Evolutionary conservation across 805 yeast species (phyloP).

Genomic region (Pichia insulana): DNA sequence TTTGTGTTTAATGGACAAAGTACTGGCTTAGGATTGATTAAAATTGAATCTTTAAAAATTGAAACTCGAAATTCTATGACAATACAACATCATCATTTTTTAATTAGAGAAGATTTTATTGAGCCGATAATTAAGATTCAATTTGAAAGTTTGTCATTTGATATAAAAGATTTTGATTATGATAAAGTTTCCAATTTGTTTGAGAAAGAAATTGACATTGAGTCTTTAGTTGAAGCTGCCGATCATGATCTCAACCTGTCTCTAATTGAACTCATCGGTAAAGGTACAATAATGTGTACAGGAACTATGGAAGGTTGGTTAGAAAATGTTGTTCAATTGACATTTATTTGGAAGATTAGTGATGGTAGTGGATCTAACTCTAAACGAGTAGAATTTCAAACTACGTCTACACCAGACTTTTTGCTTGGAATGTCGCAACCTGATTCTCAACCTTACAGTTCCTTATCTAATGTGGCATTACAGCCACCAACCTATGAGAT

Average conservation of each 20-base stretch:
- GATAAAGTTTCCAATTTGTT: not conserved
- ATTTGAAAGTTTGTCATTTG: not conserved
- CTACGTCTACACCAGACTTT: conserved; percentile 1
- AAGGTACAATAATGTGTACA: not conserved
- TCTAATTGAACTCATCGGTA: not conserved
- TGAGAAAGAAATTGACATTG: not conserved
- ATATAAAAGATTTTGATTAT: conserved; percentile 7
- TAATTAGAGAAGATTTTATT: not conserved
- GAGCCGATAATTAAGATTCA: not conserved
- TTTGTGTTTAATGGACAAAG: conserved; percentile 9
- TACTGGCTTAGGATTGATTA: conserved; percentile 3
- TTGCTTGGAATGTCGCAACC: not conserved
- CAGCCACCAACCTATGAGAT: conserved; percentile 6
- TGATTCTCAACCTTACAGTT: not conserved
- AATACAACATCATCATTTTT: not conserved
- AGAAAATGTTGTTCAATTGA: not conserved
- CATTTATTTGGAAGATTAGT: not conserved
- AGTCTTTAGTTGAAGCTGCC: not conserved
- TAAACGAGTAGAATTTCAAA: not conserved
- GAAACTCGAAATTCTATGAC: not conserved
- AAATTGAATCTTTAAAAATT: conserved; percentile 2
- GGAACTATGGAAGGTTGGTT: conserved; percentile 4
- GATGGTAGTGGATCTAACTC: conserved; percentile 1
- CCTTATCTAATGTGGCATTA: not conserved
- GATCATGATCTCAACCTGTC: conserved; percentile 3